Conservation (phyloP, 169 alveolate genomes). For the Cyclospora cayetanensis region DNA sequence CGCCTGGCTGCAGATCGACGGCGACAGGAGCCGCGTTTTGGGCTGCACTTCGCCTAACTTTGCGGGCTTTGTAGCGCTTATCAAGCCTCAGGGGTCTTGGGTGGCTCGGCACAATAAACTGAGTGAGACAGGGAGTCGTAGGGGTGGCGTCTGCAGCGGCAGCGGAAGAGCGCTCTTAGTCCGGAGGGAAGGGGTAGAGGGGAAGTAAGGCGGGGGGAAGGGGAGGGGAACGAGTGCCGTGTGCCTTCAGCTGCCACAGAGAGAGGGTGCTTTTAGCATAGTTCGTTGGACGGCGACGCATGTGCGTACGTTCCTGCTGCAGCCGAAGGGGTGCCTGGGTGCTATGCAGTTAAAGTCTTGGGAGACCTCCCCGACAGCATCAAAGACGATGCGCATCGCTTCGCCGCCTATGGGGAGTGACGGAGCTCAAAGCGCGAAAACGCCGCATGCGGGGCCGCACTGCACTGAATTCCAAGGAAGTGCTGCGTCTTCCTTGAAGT, state of each 20-base stretch:
- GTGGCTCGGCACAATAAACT: conserved; percentile 88
- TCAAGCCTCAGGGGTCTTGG: conserved; percentile 90
- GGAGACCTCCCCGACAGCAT: conserved; percentile 83
- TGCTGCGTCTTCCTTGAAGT: no score
- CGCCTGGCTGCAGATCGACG: conserved; percentile 87
- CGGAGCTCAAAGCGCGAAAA: no score
- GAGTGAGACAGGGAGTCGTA: conserved; percentile 31
- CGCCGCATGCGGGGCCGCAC: no score
- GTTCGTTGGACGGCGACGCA: neutral
- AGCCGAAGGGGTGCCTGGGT: conserved; percentile 83
- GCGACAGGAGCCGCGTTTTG: conserved; percentile 86
- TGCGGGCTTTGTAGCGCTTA: conserved; percentile 85
- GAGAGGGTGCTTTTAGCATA: neutral
- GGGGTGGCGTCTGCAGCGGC: no score
- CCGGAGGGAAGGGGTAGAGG: no score
- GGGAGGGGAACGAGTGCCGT: no score
- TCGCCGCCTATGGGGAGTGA: conserved; percentile 11
- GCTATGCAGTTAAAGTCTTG: conserved; percentile 89
- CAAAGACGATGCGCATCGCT: conserved; percentile 23
- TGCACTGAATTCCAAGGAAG: no score
- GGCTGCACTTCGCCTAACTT: conserved; percentile 88
- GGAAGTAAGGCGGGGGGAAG: no score
- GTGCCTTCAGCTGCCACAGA: neutral
- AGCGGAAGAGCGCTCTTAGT: no score
- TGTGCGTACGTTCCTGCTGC: neutral